phyloP scores from a whole-genome alignment of 805 yeast genomes.

The Ogataea trehaloabstinens region DNA sequence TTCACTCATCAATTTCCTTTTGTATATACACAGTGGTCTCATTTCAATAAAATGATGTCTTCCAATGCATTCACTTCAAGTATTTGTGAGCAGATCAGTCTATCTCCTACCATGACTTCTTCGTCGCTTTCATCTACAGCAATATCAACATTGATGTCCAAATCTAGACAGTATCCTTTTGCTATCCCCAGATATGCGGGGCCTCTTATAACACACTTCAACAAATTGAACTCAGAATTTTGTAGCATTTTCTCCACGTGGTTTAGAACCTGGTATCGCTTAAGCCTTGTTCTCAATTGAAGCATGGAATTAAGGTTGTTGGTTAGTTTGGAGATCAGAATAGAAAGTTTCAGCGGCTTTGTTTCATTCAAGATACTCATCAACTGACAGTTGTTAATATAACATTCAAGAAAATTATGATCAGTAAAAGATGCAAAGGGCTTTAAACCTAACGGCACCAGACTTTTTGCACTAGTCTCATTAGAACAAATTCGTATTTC shows the following conservation, averaged over 20 bases:
- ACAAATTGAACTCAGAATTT: slow-evolving; percentile 20
- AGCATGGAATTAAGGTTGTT: slow-evolving; percentile 26
- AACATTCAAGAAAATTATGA: slow-evolving; percentile 24
- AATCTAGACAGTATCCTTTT: slow-evolving; percentile 47
- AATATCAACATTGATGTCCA: slow-evolving; percentile 47
- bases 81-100: slow-evolving; percentile 44
- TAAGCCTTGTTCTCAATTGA: slow-evolving; percentile 18
- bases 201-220: slow-evolving; percentile 45
- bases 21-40: slow-evolving; percentile 4
- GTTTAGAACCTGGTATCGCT: slow-evolving; percentile 16
- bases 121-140: slow-evolving; percentile 20
- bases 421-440: slow-evolving; percentile 29
- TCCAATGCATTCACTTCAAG: slow-evolving; percentile 38
- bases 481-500: slow-evolving; percentile 20
- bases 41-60: slow-evolving; percentile 39
- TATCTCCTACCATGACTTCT: slow-evolving; percentile 41
- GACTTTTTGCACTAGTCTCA: slow-evolving; percentile 22
- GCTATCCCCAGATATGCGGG: slow-evolving; percentile 29
- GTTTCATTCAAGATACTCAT: slow-evolving; percentile 35
- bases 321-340: slow-evolving; percentile 6
- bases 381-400: slow-evolving; percentile 31
- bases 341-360: slow-evolving; percentile 15
- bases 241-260: slow-evolving; percentile 7
- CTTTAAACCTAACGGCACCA: slow-evolving; percentile 27
- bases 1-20: slow-evolving; percentile 2